These are phyloP conservation scores for Cadophora gregata DNA, from an alignment of 2,329 filamentous ascomycete genomes.

Conservation along the genomic window DNA sequence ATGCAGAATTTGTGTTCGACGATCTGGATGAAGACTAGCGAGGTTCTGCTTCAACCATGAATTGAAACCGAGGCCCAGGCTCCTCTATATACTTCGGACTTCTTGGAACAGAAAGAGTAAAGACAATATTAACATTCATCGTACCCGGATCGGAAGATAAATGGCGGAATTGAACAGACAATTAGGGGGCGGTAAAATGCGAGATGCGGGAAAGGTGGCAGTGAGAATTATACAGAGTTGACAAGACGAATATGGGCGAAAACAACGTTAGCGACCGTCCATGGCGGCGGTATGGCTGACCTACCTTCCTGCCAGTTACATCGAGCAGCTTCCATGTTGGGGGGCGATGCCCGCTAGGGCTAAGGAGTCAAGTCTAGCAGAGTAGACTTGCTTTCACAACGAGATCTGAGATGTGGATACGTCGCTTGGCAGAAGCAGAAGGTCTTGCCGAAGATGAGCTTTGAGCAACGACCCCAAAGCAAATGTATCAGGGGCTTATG, in stretches of 20 bases:
- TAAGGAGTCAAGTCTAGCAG: neutral
- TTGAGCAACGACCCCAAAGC: constrained; percentile 4
- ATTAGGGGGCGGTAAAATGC: constrained; percentile 22
- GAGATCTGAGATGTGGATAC: constrained; percentile 12
- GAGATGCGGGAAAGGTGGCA: neutral
- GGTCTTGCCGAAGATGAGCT: neutral
- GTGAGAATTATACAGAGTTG: neutral
- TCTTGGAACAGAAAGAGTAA: neutral
- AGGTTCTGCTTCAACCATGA: constrained; percentile 1
- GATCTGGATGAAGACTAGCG: neutral
- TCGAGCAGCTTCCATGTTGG: constrained; percentile 22
- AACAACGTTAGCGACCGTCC: constrained; percentile 15
- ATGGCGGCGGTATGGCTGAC: constrained; percentile 23
- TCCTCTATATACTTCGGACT: constrained; percentile 17
- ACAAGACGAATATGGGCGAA: constrained; percentile 12
- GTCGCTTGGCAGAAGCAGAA: constrained; percentile 8
- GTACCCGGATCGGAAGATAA: neutral
- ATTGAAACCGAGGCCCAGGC: constrained; percentile 2
- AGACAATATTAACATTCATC: neutral
- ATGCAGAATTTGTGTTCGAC: neutral
- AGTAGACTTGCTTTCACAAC: neutral
- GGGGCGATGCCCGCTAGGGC: neutral
- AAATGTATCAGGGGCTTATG: constrained; percentile 30
- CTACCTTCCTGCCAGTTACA: constrained; percentile 18
- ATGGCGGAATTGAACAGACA: neutral